Base-by-base conservation (phyloP, 805 yeast genomes). In the Dipodascus geniculatus region DNA sequence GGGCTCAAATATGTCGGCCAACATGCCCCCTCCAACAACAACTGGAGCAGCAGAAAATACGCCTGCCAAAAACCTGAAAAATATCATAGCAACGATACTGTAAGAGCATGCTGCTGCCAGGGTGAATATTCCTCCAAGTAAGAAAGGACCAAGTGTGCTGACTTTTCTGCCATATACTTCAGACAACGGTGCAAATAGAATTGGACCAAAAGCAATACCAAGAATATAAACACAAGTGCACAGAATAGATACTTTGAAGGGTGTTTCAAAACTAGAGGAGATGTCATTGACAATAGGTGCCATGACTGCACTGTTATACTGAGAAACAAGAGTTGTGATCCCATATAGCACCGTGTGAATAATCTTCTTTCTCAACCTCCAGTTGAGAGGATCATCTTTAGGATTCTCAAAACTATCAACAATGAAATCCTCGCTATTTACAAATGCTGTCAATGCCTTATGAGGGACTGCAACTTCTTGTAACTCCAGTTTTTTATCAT, bases 181-280 rank as follows among this genome's bases (percentile, higher is more conserved):
- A 1, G 81, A 76, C 8, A 78, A 58, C 1, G 85, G 85, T 1
- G 84, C 87, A 76, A 81, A 79, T 11, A 82, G 57, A 64, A 81
- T 68, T 2, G 87, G 86, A 0, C 89, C 90, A 16, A 79, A 66
- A 0, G 85, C 86, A 60, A 82, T 77, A 0, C 89, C 90, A 50
- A 82, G 63, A 11, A 83, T 78, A 58, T 77, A 84, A 16, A 83
- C 65, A 0, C 87, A 73, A 1, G 83, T 76, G 9, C 78, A 74
- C 49, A 83, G 68, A 16, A 77, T 67, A 2, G 82, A 75, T 0
- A 74, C 77, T 19, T 74, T 76, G 35, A 67, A 51, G 2, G 77
- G 73, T 14, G 79, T 68, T 23, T 73, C 74, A 67, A 66, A 79
- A 16, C 64, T 65, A 56, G 63, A 63, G 55, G 71, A 56, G 14